Base-by-base conservation (phyloP, 2,329 filamentous ascomycete species). In the Penicillium digitatum region DNA sequence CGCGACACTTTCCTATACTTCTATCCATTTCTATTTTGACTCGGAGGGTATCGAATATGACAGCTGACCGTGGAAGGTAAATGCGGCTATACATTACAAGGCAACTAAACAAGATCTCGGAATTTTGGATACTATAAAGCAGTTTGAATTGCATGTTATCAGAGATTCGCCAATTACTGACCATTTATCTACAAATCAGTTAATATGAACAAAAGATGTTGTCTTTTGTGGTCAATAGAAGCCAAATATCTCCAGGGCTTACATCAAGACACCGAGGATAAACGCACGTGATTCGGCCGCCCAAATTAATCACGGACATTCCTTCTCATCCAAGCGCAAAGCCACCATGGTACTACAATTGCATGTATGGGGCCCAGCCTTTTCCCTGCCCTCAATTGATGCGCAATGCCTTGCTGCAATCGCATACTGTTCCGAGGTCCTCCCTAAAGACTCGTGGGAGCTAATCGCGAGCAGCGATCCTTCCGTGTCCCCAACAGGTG, bases 291-390 rank as follows among this genome's bases (percentile, higher is more conserved):
- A 65, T 62, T 60, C 53, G 45, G 53, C 54, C 48, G 48, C 51
- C 43, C 48, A 61, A 52, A 48, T 56, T 43, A 44, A 46, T 57
- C 64, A 48, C 56, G 48, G 46, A 51, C 43, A 43, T 45, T 39
- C 34, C 48, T 53, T 45, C 47, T 58, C 29, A 52, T 49, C 51
- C 54, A 62, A 39, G 55, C 52, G 56, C 58, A 68, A 65, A 56
- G 52, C 57, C 54, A 63, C 55, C 53, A 82, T 82, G 78, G 78
- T 84, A 60, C 76, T 90, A 46, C 84, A 93, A 75, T 83, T 99
- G 57, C 88, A 96, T 75, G 82, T 96, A 68, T 95, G 92, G 87
- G 92, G 92, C 47, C 87, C 90, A 52, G 92, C 89, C 38, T 95
- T 96, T 72, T 86, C 86, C 38, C 83, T 96, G 42, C 87, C 93